Conservation (phyloP, 495 filamentous ascomycete species). For the Trichoderma reesei region DNA sequence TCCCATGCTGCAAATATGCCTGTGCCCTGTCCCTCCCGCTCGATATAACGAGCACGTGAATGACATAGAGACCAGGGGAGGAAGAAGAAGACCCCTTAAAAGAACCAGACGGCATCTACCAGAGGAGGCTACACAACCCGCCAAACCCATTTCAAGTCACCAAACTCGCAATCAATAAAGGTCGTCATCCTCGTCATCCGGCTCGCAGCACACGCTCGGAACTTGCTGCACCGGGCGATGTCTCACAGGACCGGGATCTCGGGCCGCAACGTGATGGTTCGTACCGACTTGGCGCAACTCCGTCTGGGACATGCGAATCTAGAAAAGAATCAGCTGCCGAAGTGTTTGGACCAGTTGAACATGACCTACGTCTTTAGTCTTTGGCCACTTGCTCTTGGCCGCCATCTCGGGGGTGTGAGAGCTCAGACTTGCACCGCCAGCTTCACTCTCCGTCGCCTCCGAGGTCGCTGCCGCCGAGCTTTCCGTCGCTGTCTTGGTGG, state of each 20-base stretch:
- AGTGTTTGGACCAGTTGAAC: background rate
- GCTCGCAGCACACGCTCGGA: background rate
- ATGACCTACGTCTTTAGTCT: background rate
- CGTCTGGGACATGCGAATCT: background rate
- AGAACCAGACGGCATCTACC: no score
- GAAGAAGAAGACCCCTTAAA: no score
- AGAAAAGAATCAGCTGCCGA: background rate
- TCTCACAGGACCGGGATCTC: background rate
- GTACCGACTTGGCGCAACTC: background rate
- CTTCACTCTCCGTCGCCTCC: background rate
- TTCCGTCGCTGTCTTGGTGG: background rate
- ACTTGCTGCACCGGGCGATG: background rate
- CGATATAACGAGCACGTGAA: no score
- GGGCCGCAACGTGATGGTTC: background rate
- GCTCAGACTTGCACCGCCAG: no score
- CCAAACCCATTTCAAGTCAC: no score
- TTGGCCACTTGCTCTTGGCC: background rate
- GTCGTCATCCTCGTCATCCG: background rate
- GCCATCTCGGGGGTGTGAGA: background rate
- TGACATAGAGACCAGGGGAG: no score
- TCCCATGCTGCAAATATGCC: background rate
- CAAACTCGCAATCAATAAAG: no score
- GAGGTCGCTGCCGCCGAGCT: background rate
- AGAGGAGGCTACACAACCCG: no score
- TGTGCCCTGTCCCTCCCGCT: background rate